Percentiles rank a stretch among this genome's conserved stretches.
These are phyloP conservation scores for Deakozyma indianensis DNA, from an alignment of 805 yeast genomes.

Conservation along the genomic window DNA sequence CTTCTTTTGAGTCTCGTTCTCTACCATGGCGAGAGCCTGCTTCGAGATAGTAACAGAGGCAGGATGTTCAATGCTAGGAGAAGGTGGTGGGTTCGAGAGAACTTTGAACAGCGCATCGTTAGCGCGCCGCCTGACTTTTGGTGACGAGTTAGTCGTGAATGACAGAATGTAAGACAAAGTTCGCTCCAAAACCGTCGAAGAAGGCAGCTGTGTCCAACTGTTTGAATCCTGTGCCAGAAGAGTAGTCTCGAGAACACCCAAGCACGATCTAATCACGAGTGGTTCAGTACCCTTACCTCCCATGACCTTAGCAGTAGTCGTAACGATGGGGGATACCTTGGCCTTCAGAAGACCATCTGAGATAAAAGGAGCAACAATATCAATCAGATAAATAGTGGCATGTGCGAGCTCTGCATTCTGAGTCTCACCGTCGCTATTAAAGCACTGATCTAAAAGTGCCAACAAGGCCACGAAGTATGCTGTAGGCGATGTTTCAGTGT, in stretches of 20 bases:
- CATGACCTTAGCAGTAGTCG: constrained; percentile 69
- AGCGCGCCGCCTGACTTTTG: constrained; percentile 91
- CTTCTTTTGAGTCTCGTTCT: constrained; percentile 25
- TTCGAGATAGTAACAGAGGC: constrained; percentile 61
- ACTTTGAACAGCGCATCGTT: constrained; percentile 68
- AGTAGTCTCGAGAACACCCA: constrained; percentile 73
- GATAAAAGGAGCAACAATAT: constrained; percentile 59
- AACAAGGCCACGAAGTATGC: constrained; percentile 78
- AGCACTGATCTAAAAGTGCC: constrained; percentile 65
- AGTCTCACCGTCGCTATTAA: constrained; percentile 31
- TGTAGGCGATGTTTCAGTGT: constrained; percentile 46
- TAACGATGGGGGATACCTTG: constrained; percentile 63
- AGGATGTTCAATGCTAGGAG: constrained; percentile 66
- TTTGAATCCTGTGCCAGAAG: constrained; percentile 66
- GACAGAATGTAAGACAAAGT: constrained; percentile 23
- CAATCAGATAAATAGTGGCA: constrained; percentile 67
- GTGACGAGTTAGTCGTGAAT: constrained; percentile 76
- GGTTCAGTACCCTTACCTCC: constrained; percentile 59
- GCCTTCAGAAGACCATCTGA: constrained; percentile 55
- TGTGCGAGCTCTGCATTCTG: constrained; percentile 53
- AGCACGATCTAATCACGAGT: constrained; percentile 65
- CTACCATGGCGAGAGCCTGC: constrained; percentile 43
- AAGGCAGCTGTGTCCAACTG: constrained; percentile 46
- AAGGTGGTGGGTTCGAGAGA: constrained; percentile 54
- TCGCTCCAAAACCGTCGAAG: constrained; percentile 14